Percentiles rank a stretch among this genome's conserved stretches.
Evolutionary conservation across 2,329 filamentous ascomycete genomes (phyloP).

Genomic region (Penicillium concentricum): DNA sequence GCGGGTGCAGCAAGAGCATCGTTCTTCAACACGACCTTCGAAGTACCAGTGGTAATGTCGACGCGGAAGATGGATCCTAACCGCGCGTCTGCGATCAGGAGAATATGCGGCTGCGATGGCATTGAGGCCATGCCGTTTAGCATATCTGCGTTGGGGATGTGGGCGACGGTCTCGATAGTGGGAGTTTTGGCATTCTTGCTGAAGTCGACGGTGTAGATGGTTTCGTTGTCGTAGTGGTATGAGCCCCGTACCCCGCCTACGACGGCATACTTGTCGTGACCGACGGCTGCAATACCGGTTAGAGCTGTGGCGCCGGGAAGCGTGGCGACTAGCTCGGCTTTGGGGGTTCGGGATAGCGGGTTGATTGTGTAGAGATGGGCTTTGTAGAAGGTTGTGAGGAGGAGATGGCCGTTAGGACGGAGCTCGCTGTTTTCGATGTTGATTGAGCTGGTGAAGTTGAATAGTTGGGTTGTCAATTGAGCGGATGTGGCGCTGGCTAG

Average conservation of each 20-base stretch:
- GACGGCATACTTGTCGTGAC: slow-evolving; percentile 18
- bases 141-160: slow-evolving; percentile 14
- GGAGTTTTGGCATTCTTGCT: background rate
- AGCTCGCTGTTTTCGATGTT: slow-evolving; percentile 18
- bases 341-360: background rate
- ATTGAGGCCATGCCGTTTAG: slow-evolving; percentile 21
- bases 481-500: background rate
- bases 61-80: slow-evolving; percentile 17
- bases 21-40: slow-evolving; percentile 9
- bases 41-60: slow-evolving; percentile 11
- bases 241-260: slow-evolving; percentile 15
- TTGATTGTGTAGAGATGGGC: slow-evolving; percentile 14
- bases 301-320: slow-evolving; percentile 17
- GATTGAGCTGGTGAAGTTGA: slow-evolving; percentile 11
- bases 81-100: slow-evolving; percentile 18
- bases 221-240: slow-evolving; percentile 17
- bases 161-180: slow-evolving; percentile 1
- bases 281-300: slow-evolving; percentile 19
- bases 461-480: slow-evolving; percentile 7
- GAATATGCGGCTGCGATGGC: slow-evolving; percentile 7
- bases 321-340: slow-evolving; percentile 11
- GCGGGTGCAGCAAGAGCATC: background rate
- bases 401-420: slow-evolving; percentile 16
- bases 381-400: slow-evolving; percentile 18
- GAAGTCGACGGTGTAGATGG: slow-evolving; percentile 18